phyloP scores from a whole-genome alignment of 768 basidiomycete genomes.

The Albatrellus ellisii region DNA sequence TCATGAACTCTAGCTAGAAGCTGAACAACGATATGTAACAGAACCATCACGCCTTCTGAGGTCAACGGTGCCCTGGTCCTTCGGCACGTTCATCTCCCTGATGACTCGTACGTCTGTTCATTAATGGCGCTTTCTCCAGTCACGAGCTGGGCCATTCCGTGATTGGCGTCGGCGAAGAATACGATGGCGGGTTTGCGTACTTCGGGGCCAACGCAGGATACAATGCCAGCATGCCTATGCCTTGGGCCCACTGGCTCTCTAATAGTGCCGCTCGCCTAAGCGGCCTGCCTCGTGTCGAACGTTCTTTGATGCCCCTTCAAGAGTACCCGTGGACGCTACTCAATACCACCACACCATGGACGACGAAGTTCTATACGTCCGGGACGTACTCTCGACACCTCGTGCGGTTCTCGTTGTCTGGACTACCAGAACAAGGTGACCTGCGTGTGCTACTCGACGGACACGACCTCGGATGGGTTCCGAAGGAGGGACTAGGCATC shows the following conservation, averaged over 20 bases:
- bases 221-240: slow-evolving; percentile 28
- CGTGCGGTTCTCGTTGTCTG: slow-evolving; percentile 62
- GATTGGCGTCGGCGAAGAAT: slow-evolving; percentile 71
- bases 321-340: slow-evolving; percentile 66
- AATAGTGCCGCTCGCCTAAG: background rate
- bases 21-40: slow-evolving; percentile 16
- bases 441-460: slow-evolving; percentile 48
- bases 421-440: slow-evolving; percentile 40
- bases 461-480: slow-evolving; percentile 42
- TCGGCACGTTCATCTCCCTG: slow-evolving; percentile 20
- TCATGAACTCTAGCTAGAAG: background rate
- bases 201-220: slow-evolving; percentile 54
- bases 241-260: slow-evolving; percentile 63
- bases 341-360: slow-evolving; percentile 45
- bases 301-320: slow-evolving; percentile 64
- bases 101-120: too few relatives aligned
- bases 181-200: slow-evolving; percentile 67
- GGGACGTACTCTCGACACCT: slow-evolving; percentile 49
- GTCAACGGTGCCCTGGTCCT: slow-evolving; percentile 66
- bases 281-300: slow-evolving; percentile 35
- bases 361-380: slow-evolving; percentile 46
- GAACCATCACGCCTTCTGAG: slow-evolving; percentile 63
- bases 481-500: slow-evolving; percentile 39
- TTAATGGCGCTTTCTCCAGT: slow-evolving; percentile 8
- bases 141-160: slow-evolving; percentile 77